Evolutionary conservation across 805 yeast species (phyloP).

Genomic region (Candida hungchunana): DNA sequence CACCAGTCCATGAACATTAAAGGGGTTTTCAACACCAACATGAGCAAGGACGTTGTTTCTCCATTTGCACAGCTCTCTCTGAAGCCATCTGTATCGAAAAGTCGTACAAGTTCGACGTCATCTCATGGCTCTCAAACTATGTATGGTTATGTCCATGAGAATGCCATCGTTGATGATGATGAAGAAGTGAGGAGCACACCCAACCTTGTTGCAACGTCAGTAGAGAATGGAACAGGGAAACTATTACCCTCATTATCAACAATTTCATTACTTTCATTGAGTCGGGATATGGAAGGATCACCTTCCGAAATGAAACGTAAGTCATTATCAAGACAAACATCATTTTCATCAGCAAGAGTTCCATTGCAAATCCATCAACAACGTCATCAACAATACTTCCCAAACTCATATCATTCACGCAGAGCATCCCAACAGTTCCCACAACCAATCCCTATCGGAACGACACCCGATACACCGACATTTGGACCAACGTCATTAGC

Average conservation of each 20-base stretch:
- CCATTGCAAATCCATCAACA: slow-evolving; percentile 19
- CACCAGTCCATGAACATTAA: too few species aligned
- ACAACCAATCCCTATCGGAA: slow-evolving; percentile 15
- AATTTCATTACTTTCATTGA: slow-evolving; percentile 24
- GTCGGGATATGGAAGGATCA: slow-evolving; percentile 11
- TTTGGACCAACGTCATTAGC: slow-evolving; percentile 24
- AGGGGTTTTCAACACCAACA: slow-evolving; percentile 1
- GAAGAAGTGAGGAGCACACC: slow-evolving; percentile 20
- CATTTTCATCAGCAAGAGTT: slow-evolving; percentile 17
- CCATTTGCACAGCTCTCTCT: slow-evolving; percentile 11
- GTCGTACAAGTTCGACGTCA: slow-evolving; percentile 8
- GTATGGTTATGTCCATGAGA: slow-evolving; percentile 12
- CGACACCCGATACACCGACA: slow-evolving; percentile 22
- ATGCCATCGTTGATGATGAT: slow-evolving; percentile 21
- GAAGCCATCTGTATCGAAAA: slow-evolving; percentile 4
- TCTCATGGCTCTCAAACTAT: slow-evolving; percentile 6
- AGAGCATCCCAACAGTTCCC: slow-evolving; percentile 10
- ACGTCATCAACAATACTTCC: slow-evolving; percentile 15
- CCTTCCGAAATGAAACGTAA: slow-evolving; percentile 12
- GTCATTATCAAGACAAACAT: slow-evolving; percentile 15
- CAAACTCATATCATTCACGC: slow-evolving; percentile 9
- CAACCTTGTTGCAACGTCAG: slow-evolving; percentile 22
- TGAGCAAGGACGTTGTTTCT: slow-evolving; percentile 10
- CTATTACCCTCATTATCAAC: slow-evolving; percentile 22
- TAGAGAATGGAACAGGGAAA: slow-evolving; percentile 11